phyloP scores from a whole-genome alignment of 75 land plant species.

The Selaginella tamariscina region DNA sequence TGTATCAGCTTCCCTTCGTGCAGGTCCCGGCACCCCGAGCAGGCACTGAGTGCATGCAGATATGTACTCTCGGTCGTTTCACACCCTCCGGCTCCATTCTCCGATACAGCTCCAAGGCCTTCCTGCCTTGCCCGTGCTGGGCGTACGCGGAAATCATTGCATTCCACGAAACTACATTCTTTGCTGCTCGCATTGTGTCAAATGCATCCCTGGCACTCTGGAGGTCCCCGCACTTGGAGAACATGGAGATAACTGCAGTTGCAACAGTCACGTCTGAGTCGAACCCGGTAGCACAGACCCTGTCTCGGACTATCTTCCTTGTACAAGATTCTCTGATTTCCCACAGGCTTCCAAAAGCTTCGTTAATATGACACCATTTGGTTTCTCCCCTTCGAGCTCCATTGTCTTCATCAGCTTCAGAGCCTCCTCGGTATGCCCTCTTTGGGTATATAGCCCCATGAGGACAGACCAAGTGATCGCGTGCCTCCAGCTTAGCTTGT shows the following conservation, averaged over 20 bases:
- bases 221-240: conserved; percentile 4
- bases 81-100: conserved; percentile 31
- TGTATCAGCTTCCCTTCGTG: conserved; percentile 40
- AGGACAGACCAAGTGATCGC: not conserved
- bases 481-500: conserved; percentile 20
- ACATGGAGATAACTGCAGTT: conserved; percentile 13
- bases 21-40: conserved; percentile 24
- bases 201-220: not conserved
- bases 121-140: conserved; percentile 19
- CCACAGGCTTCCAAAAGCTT: not conserved
- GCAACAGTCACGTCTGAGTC: too few species aligned
- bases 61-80: conserved; percentile 30
- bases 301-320: too few species aligned
- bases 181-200: not conserved
- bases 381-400: too few species aligned
- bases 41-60: conserved; percentile 30
- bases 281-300: too few species aligned
- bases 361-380: too few species aligned
- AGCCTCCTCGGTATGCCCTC: not conserved
- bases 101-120: conserved; percentile 18
- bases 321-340: too few species aligned
- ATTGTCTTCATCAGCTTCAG: too few species aligned
- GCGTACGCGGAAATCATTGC: conserved; percentile 42
- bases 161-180: conserved; percentile 41
- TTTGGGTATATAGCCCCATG: not conserved